Percentiles rank a stretch among this genome's conserved stretches.
Evolutionary conservation across 805 yeast species (phyloP).

Genomic region (Saccharomycopsis schoenii): DNA sequence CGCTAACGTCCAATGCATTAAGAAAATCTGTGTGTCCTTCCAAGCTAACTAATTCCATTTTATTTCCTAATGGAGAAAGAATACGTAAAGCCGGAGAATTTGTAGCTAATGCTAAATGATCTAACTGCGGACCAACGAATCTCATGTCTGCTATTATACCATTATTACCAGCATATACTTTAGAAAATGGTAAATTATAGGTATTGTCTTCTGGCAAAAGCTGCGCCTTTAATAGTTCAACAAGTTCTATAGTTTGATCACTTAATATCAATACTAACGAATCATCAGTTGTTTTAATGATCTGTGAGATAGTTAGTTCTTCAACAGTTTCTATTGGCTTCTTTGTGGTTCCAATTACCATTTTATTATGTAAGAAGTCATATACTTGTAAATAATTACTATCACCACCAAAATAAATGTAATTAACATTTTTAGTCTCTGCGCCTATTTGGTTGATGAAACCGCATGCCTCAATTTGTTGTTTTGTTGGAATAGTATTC

Average conservation of each 20-base stretch:
- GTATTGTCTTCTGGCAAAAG: slow-evolving; percentile 23
- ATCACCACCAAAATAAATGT: slow-evolving; percentile 60
- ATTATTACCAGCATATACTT: slow-evolving; percentile 81
- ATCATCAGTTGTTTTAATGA: slow-evolving; percentile 23
- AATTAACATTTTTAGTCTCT: not conserved
- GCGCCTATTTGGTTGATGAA: slow-evolving; percentile 30
- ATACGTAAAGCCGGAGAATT: slow-evolving; percentile 84
- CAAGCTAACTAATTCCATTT: slow-evolving; percentile 51
- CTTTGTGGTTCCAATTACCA: slow-evolving; percentile 30
- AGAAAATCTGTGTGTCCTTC: slow-evolving; percentile 84
- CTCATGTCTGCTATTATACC: slow-evolving; percentile 90
- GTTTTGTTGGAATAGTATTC: slow-evolving; percentile 62
- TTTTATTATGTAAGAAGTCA: slow-evolving; percentile 39
- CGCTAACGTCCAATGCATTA: slow-evolving; percentile 66
- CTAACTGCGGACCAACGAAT: slow-evolving; percentile 53
- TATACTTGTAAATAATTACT: slow-evolving; percentile 60
- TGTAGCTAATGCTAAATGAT: slow-evolving; percentile 74
- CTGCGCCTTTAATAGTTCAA: slow-evolving; percentile 29
- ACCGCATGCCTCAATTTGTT: slow-evolving; percentile 65
- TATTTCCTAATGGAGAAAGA: slow-evolving; percentile 46
- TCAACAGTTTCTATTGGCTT: slow-evolving; percentile 52
- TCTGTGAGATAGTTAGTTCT: slow-evolving; percentile 53
- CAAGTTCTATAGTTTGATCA: slow-evolving; percentile 70
- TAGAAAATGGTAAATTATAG: slow-evolving; percentile 32
- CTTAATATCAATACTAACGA: slow-evolving; percentile 50